A percentile compares a stretch with the other conserved stretches of the same genome.
Evolutionary conservation across 768 basidiomycete genomes (phyloP).

Genomic region (Phallus indusiatus): DNA sequence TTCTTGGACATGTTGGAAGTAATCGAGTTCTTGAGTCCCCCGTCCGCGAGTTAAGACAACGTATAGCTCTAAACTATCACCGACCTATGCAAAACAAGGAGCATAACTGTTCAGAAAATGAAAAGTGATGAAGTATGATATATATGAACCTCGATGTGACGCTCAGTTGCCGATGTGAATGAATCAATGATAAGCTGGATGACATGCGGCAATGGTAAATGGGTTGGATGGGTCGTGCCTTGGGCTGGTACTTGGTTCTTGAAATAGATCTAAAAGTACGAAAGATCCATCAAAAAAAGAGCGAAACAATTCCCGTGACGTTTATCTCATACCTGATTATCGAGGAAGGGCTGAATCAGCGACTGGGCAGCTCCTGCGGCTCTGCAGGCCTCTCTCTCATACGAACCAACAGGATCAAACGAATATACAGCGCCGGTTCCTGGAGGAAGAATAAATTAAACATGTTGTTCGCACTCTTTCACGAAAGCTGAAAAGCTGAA

Average conservation of each 20-base stretch:
- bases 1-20: slow-evolving; percentile 50
- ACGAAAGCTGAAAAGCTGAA: too few relatives aligned
- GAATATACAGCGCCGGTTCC: slow-evolving; percentile 97
- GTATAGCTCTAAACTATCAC: slow-evolving; percentile 91
- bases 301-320: too few relatives aligned
- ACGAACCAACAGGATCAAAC: slow-evolving; percentile 98
- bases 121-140: background rate
- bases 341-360: slow-evolving; percentile 94
- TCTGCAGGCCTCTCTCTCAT: slow-evolving; percentile 94
- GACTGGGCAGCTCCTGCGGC: slow-evolving; percentile 94
- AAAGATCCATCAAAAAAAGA: background rate
- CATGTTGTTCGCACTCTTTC: background rate
- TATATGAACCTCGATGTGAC: slow-evolving; percentile 85
- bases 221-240: slow-evolving; percentile 64
- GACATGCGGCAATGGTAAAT: slow-evolving; percentile 74
- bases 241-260: slow-evolving; percentile 82
- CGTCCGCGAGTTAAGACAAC: slow-evolving; percentile 70
- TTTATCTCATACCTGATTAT: slow-evolving; percentile 75
- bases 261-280: slow-evolving; percentile 78
- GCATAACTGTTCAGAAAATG: background rate
- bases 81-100: slow-evolving; percentile 48
- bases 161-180: slow-evolving; percentile 94
- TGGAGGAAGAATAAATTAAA: slow-evolving; percentile 20
- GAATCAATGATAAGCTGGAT: slow-evolving; percentile 87
- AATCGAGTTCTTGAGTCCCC: slow-evolving; percentile 47